Evolutionary conservation across 805 yeast genomes (phyloP).

Genomic region (Scheffersomyces stipitis): DNA sequence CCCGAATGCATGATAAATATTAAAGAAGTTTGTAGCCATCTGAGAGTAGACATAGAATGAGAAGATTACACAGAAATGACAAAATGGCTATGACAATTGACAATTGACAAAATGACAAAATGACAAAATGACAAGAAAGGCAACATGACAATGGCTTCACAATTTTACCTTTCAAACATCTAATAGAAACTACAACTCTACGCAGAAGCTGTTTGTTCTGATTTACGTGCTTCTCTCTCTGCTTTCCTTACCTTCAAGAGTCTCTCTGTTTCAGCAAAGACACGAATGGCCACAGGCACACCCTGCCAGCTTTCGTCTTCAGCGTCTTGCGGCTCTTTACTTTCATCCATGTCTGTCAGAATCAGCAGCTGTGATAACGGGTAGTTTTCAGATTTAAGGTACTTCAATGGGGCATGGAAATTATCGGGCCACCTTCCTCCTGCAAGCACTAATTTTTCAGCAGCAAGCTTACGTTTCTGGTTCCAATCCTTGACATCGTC

Average conservation of each 20-base stretch:
- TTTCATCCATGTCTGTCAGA: constrained; percentile 7
- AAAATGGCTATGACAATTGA: too few species aligned
- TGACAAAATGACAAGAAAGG: too few species aligned
- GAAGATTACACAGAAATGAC: too few species aligned
- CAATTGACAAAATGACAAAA: too few species aligned
- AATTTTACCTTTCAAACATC: too few species aligned
- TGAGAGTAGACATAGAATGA: too few species aligned
- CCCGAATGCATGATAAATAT: too few species aligned
- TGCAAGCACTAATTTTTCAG: constrained; percentile 28
- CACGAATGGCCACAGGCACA: constrained; percentile 75
- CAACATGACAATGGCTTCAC: too few species aligned
- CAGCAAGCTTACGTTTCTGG: constrained; percentile 57
- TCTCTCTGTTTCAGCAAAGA: constrained; percentile 82
- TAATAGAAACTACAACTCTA: too few species aligned
- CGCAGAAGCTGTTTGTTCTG: too few species aligned
- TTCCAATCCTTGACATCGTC: constrained; percentile 90
- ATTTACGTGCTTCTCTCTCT: too few species aligned
- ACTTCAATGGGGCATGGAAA: constrained; percentile 39
- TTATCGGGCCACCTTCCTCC: constrained; percentile 47
- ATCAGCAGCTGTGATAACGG: constrained; percentile 36
- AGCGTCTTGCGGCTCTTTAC: constrained; percentile 11
- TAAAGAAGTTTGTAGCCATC: too few species aligned
- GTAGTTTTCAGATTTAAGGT: constrained; percentile 30
- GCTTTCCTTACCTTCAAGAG: constrained; percentile 46
- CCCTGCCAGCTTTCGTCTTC: constrained; percentile 39